phyloP scores from a whole-genome alignment of 441 rosid genomes.

The Omphalea diandra region DNA sequence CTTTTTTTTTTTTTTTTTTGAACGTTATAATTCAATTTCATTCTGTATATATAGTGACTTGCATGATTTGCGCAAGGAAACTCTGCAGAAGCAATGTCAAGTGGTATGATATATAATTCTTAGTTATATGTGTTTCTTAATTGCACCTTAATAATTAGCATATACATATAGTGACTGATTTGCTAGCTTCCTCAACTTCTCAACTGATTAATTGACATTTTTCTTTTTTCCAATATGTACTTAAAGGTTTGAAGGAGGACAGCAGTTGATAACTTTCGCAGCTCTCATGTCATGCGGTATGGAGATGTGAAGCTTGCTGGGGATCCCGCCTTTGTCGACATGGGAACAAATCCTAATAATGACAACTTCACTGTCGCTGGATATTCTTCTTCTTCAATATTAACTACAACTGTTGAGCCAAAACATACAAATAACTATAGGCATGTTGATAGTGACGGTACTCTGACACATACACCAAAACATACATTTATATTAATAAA shows the following conservation, averaged over 20 bases:
- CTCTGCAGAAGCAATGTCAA: slow-evolving; percentile 37
- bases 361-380: slow-evolving; percentile 23
- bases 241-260: slow-evolving; percentile 49
- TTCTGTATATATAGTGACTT: slow-evolving; percentile 28
- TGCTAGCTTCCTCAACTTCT: too few species aligned
- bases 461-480: too few species aligned
- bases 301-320: slow-evolving; percentile 39
- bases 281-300: slow-evolving; percentile 54
- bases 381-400: slow-evolving; percentile 45
- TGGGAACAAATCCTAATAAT: slow-evolving; percentile 40
- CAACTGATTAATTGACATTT: too few species aligned
- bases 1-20: not conserved
- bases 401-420: too few species aligned
- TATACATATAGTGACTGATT: too few species aligned
- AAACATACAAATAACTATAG: too few species aligned
- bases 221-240: too few species aligned
- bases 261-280: slow-evolving; percentile 14
- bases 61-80: slow-evolving; percentile 45
- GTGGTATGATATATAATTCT: slow-evolving; percentile 28
- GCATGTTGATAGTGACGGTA: too few species aligned
- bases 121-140: too few species aligned
- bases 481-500: too few species aligned
- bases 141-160: too few species aligned
- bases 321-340: slow-evolving; percentile 38
- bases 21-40: too few species aligned